Evolutionary conservation across 768 basidiomycete genomes (phyloP).

Genomic region (Mycena floridula): DNA sequence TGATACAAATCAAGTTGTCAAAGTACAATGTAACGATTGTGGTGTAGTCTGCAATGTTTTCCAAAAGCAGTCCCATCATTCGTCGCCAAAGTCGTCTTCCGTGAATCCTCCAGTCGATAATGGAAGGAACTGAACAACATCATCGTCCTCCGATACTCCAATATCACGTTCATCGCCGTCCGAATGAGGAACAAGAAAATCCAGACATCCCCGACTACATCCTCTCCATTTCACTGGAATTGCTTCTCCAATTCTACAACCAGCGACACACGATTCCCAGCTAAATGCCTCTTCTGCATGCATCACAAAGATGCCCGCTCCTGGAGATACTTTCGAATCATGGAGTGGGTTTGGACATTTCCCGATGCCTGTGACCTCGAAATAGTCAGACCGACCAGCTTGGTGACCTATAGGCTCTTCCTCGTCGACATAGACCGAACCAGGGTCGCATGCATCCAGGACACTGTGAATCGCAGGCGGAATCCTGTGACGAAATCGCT

Average conservation of each 20-base stretch:
- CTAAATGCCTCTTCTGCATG: not conserved
- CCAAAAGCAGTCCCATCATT: no score
- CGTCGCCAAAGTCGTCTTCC: no score
- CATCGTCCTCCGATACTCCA: no score
- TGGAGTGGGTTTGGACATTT: not conserved
- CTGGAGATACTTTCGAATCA: not conserved
- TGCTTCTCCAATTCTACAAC: not conserved
- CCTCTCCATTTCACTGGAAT: not conserved
- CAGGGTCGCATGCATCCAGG: not conserved
- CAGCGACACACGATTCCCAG: not conserved
- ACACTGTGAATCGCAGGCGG: not conserved
- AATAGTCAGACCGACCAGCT: not conserved
- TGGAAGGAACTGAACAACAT: not conserved
- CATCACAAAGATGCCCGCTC: not conserved
- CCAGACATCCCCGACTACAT: not conserved
- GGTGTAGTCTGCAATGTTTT: no score
- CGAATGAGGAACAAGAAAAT: not conserved
- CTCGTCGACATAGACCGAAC: not conserved
- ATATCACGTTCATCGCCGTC: not conserved
- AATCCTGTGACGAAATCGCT: not conserved
- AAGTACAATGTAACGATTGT: no score
- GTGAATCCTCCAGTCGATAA: no score
- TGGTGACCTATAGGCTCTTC: no score
- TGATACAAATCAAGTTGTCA: no score
- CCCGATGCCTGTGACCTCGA: not conserved